Conservation (phyloP, 73 alveolate genomes). For the Paramecium biaurelia region DNA sequence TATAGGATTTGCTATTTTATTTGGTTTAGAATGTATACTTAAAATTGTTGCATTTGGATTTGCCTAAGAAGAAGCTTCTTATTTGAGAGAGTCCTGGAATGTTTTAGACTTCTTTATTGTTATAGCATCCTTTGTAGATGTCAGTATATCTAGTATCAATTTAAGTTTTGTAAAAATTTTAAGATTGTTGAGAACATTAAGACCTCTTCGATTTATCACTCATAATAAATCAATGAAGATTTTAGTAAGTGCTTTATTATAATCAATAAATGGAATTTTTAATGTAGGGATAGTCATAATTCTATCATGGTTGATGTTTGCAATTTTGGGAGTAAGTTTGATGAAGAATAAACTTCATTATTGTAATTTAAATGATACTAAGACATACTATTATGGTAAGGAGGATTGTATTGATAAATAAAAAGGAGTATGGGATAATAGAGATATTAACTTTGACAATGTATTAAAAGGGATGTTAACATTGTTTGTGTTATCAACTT, state of each 20-base stretch:
- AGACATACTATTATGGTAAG: not conserved
- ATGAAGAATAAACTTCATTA: conserved; percentile 45
- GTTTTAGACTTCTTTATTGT: conserved; percentile 66
- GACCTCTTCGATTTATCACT: conserved; percentile 92
- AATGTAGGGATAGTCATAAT: conserved; percentile 85
- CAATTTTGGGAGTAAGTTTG: conserved; percentile 48
- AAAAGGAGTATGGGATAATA: conserved; percentile 30
- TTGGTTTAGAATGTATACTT: conserved; percentile 67
- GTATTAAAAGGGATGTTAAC: conserved; percentile 25
- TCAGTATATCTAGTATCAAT: conserved; percentile 42
- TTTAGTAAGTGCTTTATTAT: conserved; percentile 83
- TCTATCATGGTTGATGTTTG: conserved; percentile 65
- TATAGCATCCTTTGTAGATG: conserved; percentile 52
- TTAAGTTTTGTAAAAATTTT: conserved; percentile 78
- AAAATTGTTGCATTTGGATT: conserved; percentile 82
- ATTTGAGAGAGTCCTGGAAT: conserved; percentile 76
- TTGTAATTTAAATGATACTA: not conserved
- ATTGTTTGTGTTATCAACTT: conserved; percentile 27
- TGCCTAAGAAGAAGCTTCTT: conserved; percentile 72
- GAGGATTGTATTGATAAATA: not conserved
- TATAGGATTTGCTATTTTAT: conserved; percentile 41
- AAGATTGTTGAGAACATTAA: conserved; percentile 88
- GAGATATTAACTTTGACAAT: conserved; percentile 50
- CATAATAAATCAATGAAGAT: conserved; percentile 88
- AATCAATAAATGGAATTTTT: conserved; percentile 82